phyloP scores from a whole-genome alignment of 2,329 filamentous ascomycete species.

The Claviceps humidiphila region DNA sequence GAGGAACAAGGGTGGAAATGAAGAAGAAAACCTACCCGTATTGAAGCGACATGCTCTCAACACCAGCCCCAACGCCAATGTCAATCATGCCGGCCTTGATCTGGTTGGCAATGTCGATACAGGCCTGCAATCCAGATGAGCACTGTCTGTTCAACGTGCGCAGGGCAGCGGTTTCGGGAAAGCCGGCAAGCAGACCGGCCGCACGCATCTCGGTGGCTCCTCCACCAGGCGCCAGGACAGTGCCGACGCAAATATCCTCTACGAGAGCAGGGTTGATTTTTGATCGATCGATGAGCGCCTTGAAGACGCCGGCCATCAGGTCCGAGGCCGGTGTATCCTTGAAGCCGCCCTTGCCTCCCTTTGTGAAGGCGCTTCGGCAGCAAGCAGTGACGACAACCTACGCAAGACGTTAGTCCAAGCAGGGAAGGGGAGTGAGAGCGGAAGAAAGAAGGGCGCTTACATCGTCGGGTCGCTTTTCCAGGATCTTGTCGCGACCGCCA shows the following conservation, averaged over 20 bases:
- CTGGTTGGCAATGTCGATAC: slow-evolving; percentile 86
- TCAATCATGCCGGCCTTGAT: slow-evolving; percentile 91
- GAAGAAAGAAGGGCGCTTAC: slow-evolving; percentile 23
- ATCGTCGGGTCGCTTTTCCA: slow-evolving; percentile 56
- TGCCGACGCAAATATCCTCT: slow-evolving; percentile 85
- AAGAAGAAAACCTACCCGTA: slow-evolving; percentile 53
- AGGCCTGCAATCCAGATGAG: slow-evolving; percentile 82
- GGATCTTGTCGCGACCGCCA: slow-evolving; percentile 39
- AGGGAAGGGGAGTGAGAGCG: not conserved
- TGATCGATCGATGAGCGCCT: slow-evolving; percentile 69
- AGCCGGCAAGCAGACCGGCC: slow-evolving; percentile 78
- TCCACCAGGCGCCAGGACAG: slow-evolving; percentile 81
- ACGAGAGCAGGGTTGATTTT: slow-evolving; percentile 78
- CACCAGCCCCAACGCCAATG: slow-evolving; percentile 81
- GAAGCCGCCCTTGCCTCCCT: slow-evolving; percentile 84
- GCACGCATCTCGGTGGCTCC: slow-evolving; percentile 96
- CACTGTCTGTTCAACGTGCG: slow-evolving; percentile 89
- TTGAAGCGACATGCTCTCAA: slow-evolving; percentile 89
- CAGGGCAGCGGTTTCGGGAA: slow-evolving; percentile 74
- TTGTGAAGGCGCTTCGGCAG: slow-evolving; percentile 83
- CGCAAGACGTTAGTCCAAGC: slow-evolving; percentile 13
- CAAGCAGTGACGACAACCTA: slow-evolving; percentile 83
- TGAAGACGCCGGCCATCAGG: slow-evolving; percentile 72
- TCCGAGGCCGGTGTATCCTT: slow-evolving; percentile 88
- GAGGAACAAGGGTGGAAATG: not conserved